phyloP scores from a whole-genome alignment of 106 monocot species.

The Posidonia australis region DNA sequence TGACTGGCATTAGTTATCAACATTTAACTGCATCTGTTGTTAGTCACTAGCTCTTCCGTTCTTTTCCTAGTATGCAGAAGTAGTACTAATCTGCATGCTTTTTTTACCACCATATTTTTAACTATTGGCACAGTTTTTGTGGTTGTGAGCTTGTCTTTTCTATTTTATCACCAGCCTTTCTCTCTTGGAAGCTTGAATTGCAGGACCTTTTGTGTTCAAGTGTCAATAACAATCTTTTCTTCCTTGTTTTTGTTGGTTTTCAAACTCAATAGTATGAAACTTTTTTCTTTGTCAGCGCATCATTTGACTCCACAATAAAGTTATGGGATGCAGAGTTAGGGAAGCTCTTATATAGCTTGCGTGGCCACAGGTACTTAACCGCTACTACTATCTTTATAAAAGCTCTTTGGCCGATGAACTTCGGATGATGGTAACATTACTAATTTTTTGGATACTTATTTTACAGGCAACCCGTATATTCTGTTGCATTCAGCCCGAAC shows the following conservation, averaged over 20 bases:
- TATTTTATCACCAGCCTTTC: no score
- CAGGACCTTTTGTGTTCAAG: no score
- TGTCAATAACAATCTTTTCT: not conserved
- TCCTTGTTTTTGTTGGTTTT: not conserved
- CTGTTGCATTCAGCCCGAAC: constrained; percentile 87
- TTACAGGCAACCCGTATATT: constrained; percentile 83
- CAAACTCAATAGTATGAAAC: not conserved
- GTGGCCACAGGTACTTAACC: constrained; percentile 58
- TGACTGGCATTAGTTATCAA: no score
- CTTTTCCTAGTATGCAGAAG: no score
- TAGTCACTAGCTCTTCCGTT: no score
- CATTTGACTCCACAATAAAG: constrained; percentile 96
- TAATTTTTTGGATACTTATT: not conserved
- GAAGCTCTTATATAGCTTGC: constrained; percentile 52
- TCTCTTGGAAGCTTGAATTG: no score
- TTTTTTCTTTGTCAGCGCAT: constrained; percentile 32
- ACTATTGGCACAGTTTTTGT: no score
- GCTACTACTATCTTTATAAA: not conserved
- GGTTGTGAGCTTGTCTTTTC: no score
- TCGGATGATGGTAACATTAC: not conserved
- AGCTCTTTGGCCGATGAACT: not conserved
- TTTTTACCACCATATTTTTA: no score
- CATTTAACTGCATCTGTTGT: no score
- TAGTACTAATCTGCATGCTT: no score
- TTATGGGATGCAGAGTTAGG: constrained; percentile 90